A percentile compares a stretch with the other conserved stretches of the same genome.
phyloP scores from a whole-genome alignment of 345 rosid species.

The Pistacia integerrima region DNA sequence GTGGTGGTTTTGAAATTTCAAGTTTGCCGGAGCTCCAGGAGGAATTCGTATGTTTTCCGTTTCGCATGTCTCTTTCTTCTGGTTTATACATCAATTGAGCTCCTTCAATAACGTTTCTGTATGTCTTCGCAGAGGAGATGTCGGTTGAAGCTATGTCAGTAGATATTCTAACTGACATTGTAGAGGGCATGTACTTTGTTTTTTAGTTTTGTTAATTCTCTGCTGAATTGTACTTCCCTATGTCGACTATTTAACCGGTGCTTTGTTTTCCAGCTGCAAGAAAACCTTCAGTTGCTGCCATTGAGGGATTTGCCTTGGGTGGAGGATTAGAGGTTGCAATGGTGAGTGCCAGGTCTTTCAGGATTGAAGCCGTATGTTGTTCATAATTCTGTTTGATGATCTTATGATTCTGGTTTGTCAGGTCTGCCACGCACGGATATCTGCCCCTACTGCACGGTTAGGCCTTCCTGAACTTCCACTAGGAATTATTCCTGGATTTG shows the following conservation, averaged over 20 bases:
- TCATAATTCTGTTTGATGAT: conserved; percentile 5
- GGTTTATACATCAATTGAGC: conserved; percentile 9
- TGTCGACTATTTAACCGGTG: conserved; percentile 17
- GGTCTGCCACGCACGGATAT: conserved; percentile 90
- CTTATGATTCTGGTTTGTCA: conserved; percentile 28
- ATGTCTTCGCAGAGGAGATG: conserved; percentile 82
- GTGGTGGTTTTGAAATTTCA: conserved; percentile 93
- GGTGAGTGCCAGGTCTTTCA: conserved; percentile 46
- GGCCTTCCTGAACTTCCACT: conserved; percentile 95
- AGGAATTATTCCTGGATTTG: conserved; percentile 94
- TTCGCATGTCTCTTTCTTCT: background rate
- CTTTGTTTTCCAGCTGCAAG: conserved; percentile 58
- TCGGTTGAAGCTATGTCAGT: conserved; percentile 62
- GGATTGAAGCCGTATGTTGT: background rate
- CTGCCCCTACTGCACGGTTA: conserved; percentile 71
- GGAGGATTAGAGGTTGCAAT: conserved; percentile 96
- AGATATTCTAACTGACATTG: conserved; percentile 59
- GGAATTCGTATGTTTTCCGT: conserved; percentile 50
- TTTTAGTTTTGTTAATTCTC: too few relatives aligned
- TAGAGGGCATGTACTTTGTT: conserved; percentile 62
- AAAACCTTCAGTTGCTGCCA: conserved; percentile 98
- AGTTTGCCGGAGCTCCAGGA: conserved; percentile 60
- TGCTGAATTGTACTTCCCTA: background rate
- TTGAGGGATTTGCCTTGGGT: conserved; percentile 96
- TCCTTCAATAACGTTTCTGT: conserved; percentile 60